phyloP scores from a whole-genome alignment of 495 filamentous ascomycete species.

The Penicillium argentinense region DNA sequence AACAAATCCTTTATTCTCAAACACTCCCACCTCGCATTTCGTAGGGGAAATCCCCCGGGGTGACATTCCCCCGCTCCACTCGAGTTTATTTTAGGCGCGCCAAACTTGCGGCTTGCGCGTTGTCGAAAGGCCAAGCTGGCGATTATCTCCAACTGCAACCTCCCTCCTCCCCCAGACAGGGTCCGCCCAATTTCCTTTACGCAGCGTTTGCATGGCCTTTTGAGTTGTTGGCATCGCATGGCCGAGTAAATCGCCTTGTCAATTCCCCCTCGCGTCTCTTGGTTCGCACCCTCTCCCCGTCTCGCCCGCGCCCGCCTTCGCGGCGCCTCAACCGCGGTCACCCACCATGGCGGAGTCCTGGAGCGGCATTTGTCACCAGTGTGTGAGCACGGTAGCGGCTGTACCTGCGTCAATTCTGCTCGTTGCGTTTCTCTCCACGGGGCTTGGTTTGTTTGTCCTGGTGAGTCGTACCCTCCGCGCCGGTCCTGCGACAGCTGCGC shows the following conservation, averaged over 20 bases:
- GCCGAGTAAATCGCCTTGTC: constrained; percentile 30
- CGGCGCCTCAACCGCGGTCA: too few species aligned
- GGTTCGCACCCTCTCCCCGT: constrained; percentile 11
- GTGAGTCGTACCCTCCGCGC: constrained; percentile 26
- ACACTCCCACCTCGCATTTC: too few species aligned
- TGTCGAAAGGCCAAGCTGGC: constrained; percentile 45
- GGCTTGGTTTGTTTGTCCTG: constrained; percentile 36
- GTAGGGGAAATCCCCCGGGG: too few species aligned
- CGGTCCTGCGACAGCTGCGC: constrained; percentile 3
- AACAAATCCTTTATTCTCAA: too few species aligned
- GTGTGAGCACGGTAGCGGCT: constrained; percentile 26
- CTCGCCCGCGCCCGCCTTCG: constrained; percentile 2
- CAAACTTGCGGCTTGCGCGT: constrained; percentile 27
- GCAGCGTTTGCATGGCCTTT: constrained; percentile 7
- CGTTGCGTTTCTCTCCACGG: constrained; percentile 26
- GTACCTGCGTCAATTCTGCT: constrained; percentile 35
- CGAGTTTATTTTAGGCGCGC: constrained; percentile 13
- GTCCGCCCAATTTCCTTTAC: constrained; percentile 1
- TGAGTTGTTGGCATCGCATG: constrained; percentile 26
- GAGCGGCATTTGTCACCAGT: constrained; percentile 36
- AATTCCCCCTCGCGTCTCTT: constrained; percentile 18
- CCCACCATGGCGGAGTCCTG: constrained; percentile 35
- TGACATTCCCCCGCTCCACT: not conserved
- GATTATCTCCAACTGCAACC: constrained; percentile 16
- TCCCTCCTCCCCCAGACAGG: constrained; percentile 8